Conservation (phyloP, 23 red algal genomes). For the Gracilaria vermiculophylla region DNA sequence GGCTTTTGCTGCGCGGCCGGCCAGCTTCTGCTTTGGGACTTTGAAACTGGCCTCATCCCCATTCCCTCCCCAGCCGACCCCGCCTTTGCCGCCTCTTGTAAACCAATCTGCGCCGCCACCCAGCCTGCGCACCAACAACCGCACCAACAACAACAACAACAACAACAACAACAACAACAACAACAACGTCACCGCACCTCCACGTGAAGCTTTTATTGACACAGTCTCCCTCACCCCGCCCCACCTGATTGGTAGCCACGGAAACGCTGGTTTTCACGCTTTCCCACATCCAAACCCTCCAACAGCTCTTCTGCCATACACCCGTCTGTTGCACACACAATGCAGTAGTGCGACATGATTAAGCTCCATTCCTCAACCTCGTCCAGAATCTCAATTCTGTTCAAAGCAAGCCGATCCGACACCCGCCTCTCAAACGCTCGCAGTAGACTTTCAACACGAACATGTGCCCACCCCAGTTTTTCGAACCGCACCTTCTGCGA, state of each 20-base stretch:
- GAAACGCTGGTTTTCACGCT: not conserved
- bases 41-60: not conserved
- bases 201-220: too few species aligned
- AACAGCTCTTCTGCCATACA: not conserved
- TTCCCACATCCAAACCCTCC: not conserved
- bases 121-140: not conserved
- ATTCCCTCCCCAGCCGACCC: not conserved
- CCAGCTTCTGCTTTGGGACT: not conserved
- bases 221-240: too few species aligned
- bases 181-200: too few species aligned
- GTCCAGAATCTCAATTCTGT: conserved; percentile 65
- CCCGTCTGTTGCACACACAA: not conserved
- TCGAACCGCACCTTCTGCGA: conserved; percentile 55
- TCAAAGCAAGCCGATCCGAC: conserved; percentile 30
- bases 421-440: conserved; percentile 1
- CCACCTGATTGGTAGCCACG: not conserved
- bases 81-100: not conserved
- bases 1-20: not conserved
- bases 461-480: conserved; percentile 31
- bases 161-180: too few species aligned
- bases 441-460: conserved; percentile 30
- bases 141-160: too few species aligned
- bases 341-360: conserved; percentile 71
- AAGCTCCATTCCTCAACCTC: conserved; percentile 76
- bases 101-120: not conserved